Evolutionary conservation across 2,329 filamentous ascomycete species (phyloP).

Genomic region (Botryosphaeria agaves): DNA sequence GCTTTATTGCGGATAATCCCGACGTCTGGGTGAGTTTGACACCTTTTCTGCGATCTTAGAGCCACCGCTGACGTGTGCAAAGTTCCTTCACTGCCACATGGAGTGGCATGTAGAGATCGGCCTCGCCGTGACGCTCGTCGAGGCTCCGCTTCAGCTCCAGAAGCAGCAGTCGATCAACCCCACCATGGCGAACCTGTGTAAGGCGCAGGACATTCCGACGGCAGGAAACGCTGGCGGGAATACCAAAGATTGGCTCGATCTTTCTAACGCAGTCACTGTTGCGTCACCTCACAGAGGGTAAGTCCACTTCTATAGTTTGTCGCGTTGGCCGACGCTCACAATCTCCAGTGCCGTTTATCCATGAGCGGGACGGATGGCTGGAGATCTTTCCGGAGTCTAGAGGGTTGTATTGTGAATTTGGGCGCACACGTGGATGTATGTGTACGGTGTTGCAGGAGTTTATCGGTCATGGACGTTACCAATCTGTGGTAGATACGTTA

Average conservation of each 20-base stretch:
- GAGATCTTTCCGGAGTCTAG: too few relatives aligned
- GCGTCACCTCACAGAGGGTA: not conserved
- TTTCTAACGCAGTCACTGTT: not conserved
- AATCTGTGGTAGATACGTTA: too few relatives aligned
- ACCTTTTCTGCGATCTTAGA: not conserved
- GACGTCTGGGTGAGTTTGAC: slow-evolving; percentile 29
- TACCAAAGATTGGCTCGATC: not conserved
- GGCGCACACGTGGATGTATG: too few relatives aligned
- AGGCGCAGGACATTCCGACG: not conserved
- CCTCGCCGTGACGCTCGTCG: not conserved
- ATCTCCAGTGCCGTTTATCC: not conserved
- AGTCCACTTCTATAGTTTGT: not conserved
- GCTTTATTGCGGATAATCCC: slow-evolving; percentile 39
- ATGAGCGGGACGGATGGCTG: not conserved
- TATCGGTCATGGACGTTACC: too few relatives aligned
- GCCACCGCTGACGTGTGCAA: not conserved
- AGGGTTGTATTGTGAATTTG: too few relatives aligned
- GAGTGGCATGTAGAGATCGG: slow-evolving; percentile 1
- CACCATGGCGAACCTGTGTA: not conserved
- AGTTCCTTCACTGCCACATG: slow-evolving; percentile 1
- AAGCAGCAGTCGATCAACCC: not conserved
- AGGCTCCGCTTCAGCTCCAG: not conserved
- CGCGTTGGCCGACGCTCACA: not conserved
- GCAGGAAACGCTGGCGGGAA: not conserved
- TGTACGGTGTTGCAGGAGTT: too few relatives aligned